Base-by-base conservation (phyloP, 1,284 basidiomycete species). In the Ustilago esculenta region DNA sequence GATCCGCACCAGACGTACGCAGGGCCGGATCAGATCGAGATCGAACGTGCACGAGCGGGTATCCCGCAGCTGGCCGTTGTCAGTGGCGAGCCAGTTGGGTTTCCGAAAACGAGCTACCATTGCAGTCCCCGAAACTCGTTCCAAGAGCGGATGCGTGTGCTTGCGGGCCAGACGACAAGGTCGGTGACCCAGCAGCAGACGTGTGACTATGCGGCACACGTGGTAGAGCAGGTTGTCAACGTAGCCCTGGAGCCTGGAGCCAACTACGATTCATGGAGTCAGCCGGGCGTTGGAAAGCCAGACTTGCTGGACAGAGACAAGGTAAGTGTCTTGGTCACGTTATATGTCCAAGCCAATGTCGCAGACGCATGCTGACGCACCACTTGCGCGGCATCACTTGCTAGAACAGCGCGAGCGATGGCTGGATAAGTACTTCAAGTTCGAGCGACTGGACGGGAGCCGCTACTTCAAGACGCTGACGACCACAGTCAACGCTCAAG, bases 201-300 rank as follows among this genome's bases (percentile, higher is more conserved):
- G 2, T 34, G 44, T 4, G 51, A 43, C n/a, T 34, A 30, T 10
- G 12, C 4, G 3, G 25, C 40, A 2, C 15, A 25, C 3, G 24
- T 24, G 5, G 67, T 71, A 5, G 67, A 71, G 36, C 33, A 45
- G 1, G 56, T 65, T 5, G 61, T 66, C 36, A 71, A 66, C 39
- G 61, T 71, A 21, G 56, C 56, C 15, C 15, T 71, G 34, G 17
- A 48, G 2, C 27, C 61, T 2, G 53, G 57, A 8, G 52, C 61
- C 3, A 37, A 52, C 29, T 59, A 47, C 46, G 45, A 53, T 5
- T 52, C 50, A 1, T 71, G 61, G 61, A 53, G 42, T 18, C 27
- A 49, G 11, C 41, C 37, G 0, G 27, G 36, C 17, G 36, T 65
- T 25, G 43, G 50, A 32, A 71, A 71, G 40, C 61, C 67, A 4